Base-by-base conservation (phyloP, 2,329 filamentous ascomycete species). In the Aspergillus nomiae region DNA sequence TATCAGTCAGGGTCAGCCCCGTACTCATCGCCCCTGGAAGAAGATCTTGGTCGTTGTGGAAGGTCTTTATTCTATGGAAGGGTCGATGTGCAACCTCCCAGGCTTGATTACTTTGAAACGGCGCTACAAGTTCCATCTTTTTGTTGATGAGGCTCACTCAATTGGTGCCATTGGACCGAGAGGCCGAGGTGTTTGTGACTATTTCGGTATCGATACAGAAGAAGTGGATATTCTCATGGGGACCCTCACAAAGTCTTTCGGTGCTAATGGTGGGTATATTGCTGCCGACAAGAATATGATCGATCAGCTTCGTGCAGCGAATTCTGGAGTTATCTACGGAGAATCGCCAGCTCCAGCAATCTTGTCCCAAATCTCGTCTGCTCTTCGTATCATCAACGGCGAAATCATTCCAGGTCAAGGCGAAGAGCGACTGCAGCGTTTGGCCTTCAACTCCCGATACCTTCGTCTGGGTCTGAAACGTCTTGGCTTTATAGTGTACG, bases 1-100 rank as follows among this genome's bases (percentile, higher is more conserved):
- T 68, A 98, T 99, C 75, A 94, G 94, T 16, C 94, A 98, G 80
- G 95, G 95, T 51, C 95, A 99, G 76, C 95, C 95, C 59, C 91
- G 95, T 69, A 99, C 94, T n/a, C 95, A 99, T 79, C 91, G 95
- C 34, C 95, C 95, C 1, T 99, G 95, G 95, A 97, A 96, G 85
- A 99, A 98, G 87, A 98, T 99, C 64, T 79, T 99, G 58, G 92
- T 99, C 51, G 94, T 94, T 43, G 92, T 99, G 43, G 95, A 99
- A 78, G 95, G 95, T 70, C 86, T 99, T 24, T 99, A 99, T 84
- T 98, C 94, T 1, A 99, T 99, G 95, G 95, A 99, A 82, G 95
- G 95, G 56, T 97, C 94, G 69, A 96, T 99, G 92, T 95, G 92
- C 80, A 95, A 99, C 77, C 86, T 99, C n/a, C 95, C 95, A 1